These are phyloP conservation scores for Annulohypoxylon truncatum DNA, from an alignment of 2,329 filamentous ascomycete genomes.

Conservation along the genomic window DNA sequence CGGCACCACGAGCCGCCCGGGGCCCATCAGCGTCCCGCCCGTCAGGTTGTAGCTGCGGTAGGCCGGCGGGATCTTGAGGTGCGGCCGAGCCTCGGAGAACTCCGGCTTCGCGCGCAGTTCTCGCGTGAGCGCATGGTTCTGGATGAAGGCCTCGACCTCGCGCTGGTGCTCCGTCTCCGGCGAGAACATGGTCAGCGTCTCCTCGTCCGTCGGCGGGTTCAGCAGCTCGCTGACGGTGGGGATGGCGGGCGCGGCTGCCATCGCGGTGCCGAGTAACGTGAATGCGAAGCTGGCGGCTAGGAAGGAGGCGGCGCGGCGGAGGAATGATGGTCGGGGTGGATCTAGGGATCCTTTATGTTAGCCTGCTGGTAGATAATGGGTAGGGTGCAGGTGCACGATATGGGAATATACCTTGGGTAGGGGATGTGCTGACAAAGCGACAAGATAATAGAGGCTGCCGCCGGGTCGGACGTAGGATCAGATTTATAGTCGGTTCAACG, in stretches of 20 bases:
- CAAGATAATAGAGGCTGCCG: slow-evolving; percentile 1
- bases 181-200: slow-evolving; percentile 75
- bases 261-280: slow-evolving; percentile 64
- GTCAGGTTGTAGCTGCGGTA: slow-evolving; percentile 83
- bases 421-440: slow-evolving; percentile 42
- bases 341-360: slow-evolving; percentile 25
- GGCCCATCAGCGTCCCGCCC: slow-evolving; percentile 79
- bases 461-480: slow-evolving; percentile 29
- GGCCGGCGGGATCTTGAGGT: slow-evolving; percentile 82
- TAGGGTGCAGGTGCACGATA: neutral
- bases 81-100: slow-evolving; percentile 82
- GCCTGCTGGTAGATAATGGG: neutral
- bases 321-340: slow-evolving; percentile 52
- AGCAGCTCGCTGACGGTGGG: slow-evolving; percentile 61
- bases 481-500: slow-evolving; percentile 33
- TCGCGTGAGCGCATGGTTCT: slow-evolving; percentile 78
- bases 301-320: slow-evolving; percentile 59
- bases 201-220: slow-evolving; percentile 71
- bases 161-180: slow-evolving; percentile 65
- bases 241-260: slow-evolving; percentile 65
- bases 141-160: slow-evolving; percentile 78
- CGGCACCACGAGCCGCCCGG: slow-evolving; percentile 81
- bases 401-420: slow-evolving; percentile 36
- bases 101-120: slow-evolving; percentile 73
- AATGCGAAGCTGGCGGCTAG: slow-evolving; percentile 61